Evolutionary conservation across 2,329 filamentous ascomycete species (phyloP).

Genomic region (Claviceps quebecensis): DNA sequence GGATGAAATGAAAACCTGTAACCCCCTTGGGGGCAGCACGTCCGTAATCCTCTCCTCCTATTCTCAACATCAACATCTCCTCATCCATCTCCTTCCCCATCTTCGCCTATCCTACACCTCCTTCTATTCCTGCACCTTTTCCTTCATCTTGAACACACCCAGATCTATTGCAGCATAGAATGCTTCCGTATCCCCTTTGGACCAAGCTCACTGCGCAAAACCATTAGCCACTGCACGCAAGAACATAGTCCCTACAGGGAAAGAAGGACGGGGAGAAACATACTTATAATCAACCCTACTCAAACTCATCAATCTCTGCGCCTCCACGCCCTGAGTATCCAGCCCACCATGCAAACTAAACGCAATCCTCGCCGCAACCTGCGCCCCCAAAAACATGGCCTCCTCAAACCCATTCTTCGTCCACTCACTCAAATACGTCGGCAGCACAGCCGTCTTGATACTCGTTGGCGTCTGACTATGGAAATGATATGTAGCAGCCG

Average conservation of each 20-base stretch:
- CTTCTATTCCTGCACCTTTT: neutral
- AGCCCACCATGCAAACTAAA: constrained; percentile 44
- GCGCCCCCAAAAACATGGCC: constrained; percentile 71
- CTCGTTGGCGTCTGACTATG: constrained; percentile 64
- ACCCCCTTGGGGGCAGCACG: too few relatives aligned
- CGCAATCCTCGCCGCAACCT: constrained; percentile 58
- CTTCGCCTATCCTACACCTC: too few relatives aligned
- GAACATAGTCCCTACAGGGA: neutral
- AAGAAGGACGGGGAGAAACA: constrained; percentile 14
- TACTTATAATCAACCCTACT: constrained; percentile 48
- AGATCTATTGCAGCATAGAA: constrained; percentile 31
- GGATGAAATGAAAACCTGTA: too few relatives aligned
- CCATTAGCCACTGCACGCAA: neutral
- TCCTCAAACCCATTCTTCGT: constrained; percentile 71
- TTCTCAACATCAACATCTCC: too few relatives aligned
- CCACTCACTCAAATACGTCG: constrained; percentile 85
- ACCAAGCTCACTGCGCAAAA: constrained; percentile 30
- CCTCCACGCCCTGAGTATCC: constrained; percentile 36
- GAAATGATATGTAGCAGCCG: constrained; percentile 33
- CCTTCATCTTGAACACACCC: neutral
- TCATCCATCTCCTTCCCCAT: too few relatives aligned
- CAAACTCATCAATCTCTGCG: constrained; percentile 41
- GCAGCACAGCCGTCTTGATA: constrained; percentile 64
- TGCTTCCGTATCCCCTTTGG: constrained; percentile 40
- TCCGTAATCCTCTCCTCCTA: too few relatives aligned